Evolutionary conservation across 2,329 filamentous ascomycete species (phyloP), one percentile per base, ranked within the genome.

Genomic region (Fusarium praegraminearum): DNA sequence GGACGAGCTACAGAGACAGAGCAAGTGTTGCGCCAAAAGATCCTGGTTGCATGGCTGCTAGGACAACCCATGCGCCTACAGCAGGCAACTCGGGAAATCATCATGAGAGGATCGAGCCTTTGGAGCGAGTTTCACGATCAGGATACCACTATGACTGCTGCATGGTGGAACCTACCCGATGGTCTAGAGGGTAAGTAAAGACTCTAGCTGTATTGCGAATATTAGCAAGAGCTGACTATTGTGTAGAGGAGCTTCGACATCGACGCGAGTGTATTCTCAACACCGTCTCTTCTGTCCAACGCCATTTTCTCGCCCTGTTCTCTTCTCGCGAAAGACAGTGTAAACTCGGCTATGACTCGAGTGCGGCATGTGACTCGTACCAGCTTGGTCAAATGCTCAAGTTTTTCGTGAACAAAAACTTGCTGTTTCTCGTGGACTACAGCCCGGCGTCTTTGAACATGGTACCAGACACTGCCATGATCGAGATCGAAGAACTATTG

Each of bases 351-450:
- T 94, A 94, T 78, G 91, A 93, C 74, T 89, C 88, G 3, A 91
- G 89, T 65, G 79, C 86, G 3, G 88, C 91, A 43, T 94, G 92
- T 77, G 92, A 94, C 79, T 90, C 89, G 3, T 94, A 91, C 74
- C 92, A 94, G 78, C 85, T 94, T 1, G 92, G 91, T 24, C 91
- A 94, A 79, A 92, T 92, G 84, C 80, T 93, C 67, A 89, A 89
- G 70, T 94, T 94, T 78, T 86, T 94, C 36, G 80, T 83, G 16
- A 84, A 85, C 69, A 88, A 88, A 69, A 84, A 86, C 30, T 86
- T 92, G 0, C 74, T 93, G 6, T 86, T 84, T 38, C 79, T 93
- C 2, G 81, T 85, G 9, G 85, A 89, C 74, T 88, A 87, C 67
- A 83, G 84, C 36, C 81, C 85, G 1, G 73, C 76, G 4, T 85